These are phyloP conservation scores for Papiliotrema flavescens DNA, from an alignment of 1,284 basidiomycete species.

Conservation along the genomic window DNA sequence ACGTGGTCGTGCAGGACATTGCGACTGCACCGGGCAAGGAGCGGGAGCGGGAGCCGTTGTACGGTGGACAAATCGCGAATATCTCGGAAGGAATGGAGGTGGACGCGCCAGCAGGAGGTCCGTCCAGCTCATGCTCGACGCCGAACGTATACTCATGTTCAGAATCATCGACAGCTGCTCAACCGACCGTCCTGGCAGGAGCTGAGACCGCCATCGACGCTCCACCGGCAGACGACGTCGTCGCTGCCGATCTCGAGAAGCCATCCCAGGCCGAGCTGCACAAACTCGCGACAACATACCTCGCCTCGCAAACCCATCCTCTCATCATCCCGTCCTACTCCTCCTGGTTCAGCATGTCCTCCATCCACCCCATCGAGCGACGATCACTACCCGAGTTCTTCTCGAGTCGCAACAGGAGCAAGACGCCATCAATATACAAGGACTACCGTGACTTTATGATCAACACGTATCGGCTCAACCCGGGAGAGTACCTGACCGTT, in stretches of 20 bases:
- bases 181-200: slow-evolving; percentile 1
- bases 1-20: slow-evolving; percentile 41
- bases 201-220: slow-evolving; percentile 9
- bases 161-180: slow-evolving; percentile 24
- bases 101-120: slow-evolving; percentile 26
- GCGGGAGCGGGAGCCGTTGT: slow-evolving; percentile 47
- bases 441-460: slow-evolving; percentile 99
- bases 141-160: not conserved
- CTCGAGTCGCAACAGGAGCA: slow-evolving; percentile 88
- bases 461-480: slow-evolving; percentile 93
- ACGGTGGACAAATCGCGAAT: slow-evolving; percentile 46
- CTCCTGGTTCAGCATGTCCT: slow-evolving; percentile 95
- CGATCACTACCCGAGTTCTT: slow-evolving; percentile 97
- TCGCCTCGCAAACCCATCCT: slow-evolving; percentile 94
- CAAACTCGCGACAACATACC: slow-evolving; percentile 59
- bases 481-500: slow-evolving; percentile 93
- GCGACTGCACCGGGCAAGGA: slow-evolving; percentile 48
- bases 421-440: slow-evolving; percentile 97
- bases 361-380: slow-evolving; percentile 85
- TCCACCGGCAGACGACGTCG: slow-evolving; percentile 10
- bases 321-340: slow-evolving; percentile 96
- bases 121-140: not conserved
- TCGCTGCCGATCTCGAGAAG: slow-evolving; percentile 25
- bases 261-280: slow-evolving; percentile 43
- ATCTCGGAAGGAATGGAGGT: slow-evolving; percentile 36